A percentile compares a stretch with the other conserved stretches of the same genome.
Conservation (phyloP, 805 yeast species). For the Babjeviella inositovora region DNA sequence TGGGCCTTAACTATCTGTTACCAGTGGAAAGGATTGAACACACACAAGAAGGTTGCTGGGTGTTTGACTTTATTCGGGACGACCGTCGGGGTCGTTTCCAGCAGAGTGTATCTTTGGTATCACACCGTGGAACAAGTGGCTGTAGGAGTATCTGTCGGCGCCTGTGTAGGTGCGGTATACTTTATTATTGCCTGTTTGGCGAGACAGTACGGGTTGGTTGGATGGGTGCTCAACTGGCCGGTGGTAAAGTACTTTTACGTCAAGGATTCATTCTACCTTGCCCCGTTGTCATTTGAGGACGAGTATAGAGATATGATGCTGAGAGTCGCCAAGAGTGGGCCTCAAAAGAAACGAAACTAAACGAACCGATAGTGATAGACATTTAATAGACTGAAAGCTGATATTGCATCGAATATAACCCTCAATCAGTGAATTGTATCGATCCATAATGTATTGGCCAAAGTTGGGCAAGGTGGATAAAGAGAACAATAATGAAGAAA, state of each 20-base stretch:
- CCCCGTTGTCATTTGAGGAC: constrained; percentile 26
- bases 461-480: too few relatives aligned
- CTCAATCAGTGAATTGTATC: too few relatives aligned
- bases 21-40: constrained; percentile 21
- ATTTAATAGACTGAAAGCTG: too few relatives aligned
- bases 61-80: constrained; percentile 9
- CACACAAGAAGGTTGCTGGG: constrained; percentile 11
- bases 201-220: constrained; percentile 54
- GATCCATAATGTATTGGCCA: too few relatives aligned
- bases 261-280: constrained; percentile 43
- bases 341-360: too few relatives aligned
- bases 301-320: too few relatives aligned
- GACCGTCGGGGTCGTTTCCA: constrained; percentile 33
- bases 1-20: constrained; percentile 22
- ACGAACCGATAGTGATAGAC: too few relatives aligned
- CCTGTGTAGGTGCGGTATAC: constrained; percentile 38
- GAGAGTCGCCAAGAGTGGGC: too few relatives aligned
- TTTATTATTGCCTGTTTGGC: constrained; percentile 32
- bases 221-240: constrained; percentile 46
- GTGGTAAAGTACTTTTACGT: constrained; percentile 31
- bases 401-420: too few relatives aligned
- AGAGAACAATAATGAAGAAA: too few relatives aligned
- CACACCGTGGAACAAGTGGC: constrained; percentile 62
- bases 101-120: constrained; percentile 67
- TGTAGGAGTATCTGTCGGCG: constrained; percentile 58